Evolutionary conservation across 257 asterid genomes (phyloP).

Genomic region (Linaria vulgaris): DNA sequence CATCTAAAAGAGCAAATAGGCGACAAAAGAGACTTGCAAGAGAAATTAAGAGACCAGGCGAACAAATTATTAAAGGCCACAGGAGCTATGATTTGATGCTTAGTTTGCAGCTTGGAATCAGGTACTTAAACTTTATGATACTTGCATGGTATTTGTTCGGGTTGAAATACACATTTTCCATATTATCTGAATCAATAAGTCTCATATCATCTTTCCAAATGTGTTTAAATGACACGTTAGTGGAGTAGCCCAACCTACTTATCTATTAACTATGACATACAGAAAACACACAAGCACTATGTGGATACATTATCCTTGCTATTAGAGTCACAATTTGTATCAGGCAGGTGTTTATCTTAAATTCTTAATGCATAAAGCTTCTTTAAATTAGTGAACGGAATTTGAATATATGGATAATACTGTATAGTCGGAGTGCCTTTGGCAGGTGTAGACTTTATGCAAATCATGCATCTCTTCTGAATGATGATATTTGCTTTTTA

Average conservation of each 20-base stretch:
- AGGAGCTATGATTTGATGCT: constrained; percentile 97
- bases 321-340: background rate
- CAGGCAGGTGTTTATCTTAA: too few relatives aligned
- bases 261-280: too few relatives aligned
- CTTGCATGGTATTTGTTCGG: background rate
- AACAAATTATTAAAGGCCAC: constrained; percentile 91
- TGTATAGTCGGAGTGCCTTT: too few relatives aligned
- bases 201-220: constrained; percentile 3
- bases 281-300: background rate
- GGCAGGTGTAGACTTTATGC: too few relatives aligned
- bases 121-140: constrained; percentile 35
- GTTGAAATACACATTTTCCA: background rate
- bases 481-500: constrained; percentile 14
- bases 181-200: too few relatives aligned
- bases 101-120: constrained; percentile 96
- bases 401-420: too few relatives aligned
- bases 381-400: background rate
- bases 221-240: background rate
- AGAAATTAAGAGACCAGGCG: constrained; percentile 88
- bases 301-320: background rate
- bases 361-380: background rate
- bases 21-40: constrained; percentile 63
- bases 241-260: too few relatives aligned
- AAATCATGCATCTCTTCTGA: background rate
- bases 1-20: constrained; percentile 66